Conservation (phyloP, 2,329 filamentous ascomycete species). For the Fusarium sp. region DNA sequence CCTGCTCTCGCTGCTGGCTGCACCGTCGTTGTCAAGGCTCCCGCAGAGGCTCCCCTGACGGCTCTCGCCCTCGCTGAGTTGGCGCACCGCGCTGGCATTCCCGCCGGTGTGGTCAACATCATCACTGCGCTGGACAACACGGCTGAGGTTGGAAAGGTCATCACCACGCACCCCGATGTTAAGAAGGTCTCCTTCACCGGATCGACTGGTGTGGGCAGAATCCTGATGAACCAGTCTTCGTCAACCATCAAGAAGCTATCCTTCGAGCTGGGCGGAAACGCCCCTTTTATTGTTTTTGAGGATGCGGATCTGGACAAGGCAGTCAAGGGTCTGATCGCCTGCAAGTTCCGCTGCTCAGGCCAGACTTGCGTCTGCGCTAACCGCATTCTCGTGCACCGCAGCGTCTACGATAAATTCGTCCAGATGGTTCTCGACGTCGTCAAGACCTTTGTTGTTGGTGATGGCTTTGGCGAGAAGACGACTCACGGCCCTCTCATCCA, state of each 20-base stretch:
- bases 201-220: slow-evolving; percentile 55
- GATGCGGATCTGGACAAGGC: slow-evolving; percentile 75
- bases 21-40: slow-evolving; percentile 84
- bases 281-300: slow-evolving; percentile 79
- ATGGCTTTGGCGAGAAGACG: slow-evolving; percentile 61
- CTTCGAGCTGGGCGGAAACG: slow-evolving; percentile 77
- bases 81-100: slow-evolving; percentile 82
- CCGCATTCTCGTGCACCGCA: slow-evolving; percentile 65
- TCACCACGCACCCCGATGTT: slow-evolving; percentile 52
- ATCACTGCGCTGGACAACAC: slow-evolving; percentile 81
- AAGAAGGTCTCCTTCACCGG: slow-evolving; percentile 79
- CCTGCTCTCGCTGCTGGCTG: slow-evolving; percentile 73
- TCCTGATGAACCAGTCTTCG: slow-evolving; percentile 73
- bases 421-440: slow-evolving; percentile 60
- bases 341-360: slow-evolving; percentile 74
- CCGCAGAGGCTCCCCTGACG: slow-evolving; percentile 88
- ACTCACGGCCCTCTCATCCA: slow-evolving; percentile 71
- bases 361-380: slow-evolving; percentile 75
- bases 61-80: slow-evolving; percentile 85
- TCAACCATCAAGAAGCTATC: slow-evolving; percentile 76
- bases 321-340: slow-evolving; percentile 69
- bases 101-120: slow-evolving; percentile 86
- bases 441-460: slow-evolving; percentile 64
- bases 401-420: slow-evolving; percentile 65
- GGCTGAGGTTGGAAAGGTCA: slow-evolving; percentile 72